Evolutionary conservation across 108 stramenopile genomes (phyloP).

Genomic region (Pseudonitzschia multiseries): DNA sequence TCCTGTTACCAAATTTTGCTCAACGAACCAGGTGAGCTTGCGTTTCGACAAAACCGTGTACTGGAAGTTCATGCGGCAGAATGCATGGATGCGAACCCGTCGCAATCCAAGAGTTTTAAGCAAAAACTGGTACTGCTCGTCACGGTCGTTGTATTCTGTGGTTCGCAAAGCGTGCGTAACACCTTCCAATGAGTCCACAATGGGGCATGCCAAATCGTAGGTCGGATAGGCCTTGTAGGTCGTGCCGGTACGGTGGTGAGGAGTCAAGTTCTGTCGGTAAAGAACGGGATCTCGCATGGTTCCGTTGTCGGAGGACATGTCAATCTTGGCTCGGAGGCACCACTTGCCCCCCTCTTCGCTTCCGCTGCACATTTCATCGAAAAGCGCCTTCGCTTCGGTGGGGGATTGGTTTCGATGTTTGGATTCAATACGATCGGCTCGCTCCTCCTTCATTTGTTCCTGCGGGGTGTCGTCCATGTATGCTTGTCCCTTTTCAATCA

Average conservation of each 20-base stretch:
- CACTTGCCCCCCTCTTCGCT: slow-evolving; percentile 76
- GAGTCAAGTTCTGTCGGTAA: slow-evolving; percentile 90
- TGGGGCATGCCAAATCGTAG: slow-evolving; percentile 99
- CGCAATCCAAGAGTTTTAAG: slow-evolving; percentile 82
- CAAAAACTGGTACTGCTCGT: slow-evolving; percentile 96
- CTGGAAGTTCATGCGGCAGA: slow-evolving; percentile 96
- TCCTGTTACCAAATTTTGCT: slow-evolving; percentile 89
- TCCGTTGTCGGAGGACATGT: slow-evolving; percentile 94
- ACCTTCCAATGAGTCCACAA: slow-evolving; percentile 98
- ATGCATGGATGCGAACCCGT: slow-evolving; percentile 91
- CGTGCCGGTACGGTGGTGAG: slow-evolving; percentile 96
- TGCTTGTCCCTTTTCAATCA: slow-evolving; percentile 92
- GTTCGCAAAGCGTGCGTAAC: slow-evolving; percentile 98
- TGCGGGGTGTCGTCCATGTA: slow-evolving; percentile 99
- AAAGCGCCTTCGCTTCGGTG: slow-evolving; percentile 78
- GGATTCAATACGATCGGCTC: slow-evolving; percentile 73
- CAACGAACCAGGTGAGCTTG: slow-evolving; percentile 99
- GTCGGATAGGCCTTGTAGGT: slow-evolving; percentile 99
- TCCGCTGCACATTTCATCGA: slow-evolving; percentile 86
- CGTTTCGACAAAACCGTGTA: slow-evolving; percentile 96
- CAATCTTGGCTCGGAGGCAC: slow-evolving; percentile 98
- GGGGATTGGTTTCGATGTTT: slow-evolving; percentile 77
- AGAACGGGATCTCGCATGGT: slow-evolving; percentile 98
- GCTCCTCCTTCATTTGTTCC: slow-evolving; percentile 89
- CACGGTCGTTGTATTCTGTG: slow-evolving; percentile 98